Base-by-base conservation (phyloP, 805 yeast genomes). In the Pachysolen tannophilus region DNA sequence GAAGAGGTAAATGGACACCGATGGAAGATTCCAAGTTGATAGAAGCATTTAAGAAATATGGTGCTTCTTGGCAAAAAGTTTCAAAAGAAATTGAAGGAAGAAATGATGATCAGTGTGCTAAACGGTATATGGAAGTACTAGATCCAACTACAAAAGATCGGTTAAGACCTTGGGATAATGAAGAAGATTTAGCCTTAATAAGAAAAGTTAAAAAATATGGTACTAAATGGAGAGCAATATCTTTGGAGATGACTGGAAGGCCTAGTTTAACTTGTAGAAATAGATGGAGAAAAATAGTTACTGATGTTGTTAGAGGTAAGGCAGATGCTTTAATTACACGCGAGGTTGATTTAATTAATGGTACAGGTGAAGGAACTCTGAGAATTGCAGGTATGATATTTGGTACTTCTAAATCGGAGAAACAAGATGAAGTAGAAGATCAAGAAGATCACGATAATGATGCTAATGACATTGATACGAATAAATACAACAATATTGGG, bases 91-190 rank as follows among this genome's bases (percentile, higher is more conserved):
- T 88, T 9, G 72, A 75, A 3, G 94, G 95, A 5, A 67, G 97
- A 51, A 88, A 94, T 1, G 95, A 87, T 49, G 96, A 87, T 55
- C 97, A 88, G 60, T 88, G 97, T 62, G 84, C 95, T 2, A 88
- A 88, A 50, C 63, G 97, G 47, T 88, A 84, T 53, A 75, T 79
- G 11, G 97, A 88, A 49, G 95, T 86, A 2, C 56, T 88, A 39
- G 92, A 85, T 47, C 96, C 97, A 5, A 67, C 63, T 19, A 82
- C 87, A 8, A 75, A 76, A 40, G 86, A 82, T 44, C 60, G 96
- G 37, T 63, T 86, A 30, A 69, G 85, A 45, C 78, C 81, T 3
- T 88, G 97, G 97, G 62, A 75, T 1, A 48, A 67, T 20, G 83
- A 75, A 8, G 96, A 88, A 53, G 97, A 88, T 52, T 56, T 82